phyloP scores from a whole-genome alignment of 108 stramenopile species.

The Nannochloropsis oceanica region DNA sequence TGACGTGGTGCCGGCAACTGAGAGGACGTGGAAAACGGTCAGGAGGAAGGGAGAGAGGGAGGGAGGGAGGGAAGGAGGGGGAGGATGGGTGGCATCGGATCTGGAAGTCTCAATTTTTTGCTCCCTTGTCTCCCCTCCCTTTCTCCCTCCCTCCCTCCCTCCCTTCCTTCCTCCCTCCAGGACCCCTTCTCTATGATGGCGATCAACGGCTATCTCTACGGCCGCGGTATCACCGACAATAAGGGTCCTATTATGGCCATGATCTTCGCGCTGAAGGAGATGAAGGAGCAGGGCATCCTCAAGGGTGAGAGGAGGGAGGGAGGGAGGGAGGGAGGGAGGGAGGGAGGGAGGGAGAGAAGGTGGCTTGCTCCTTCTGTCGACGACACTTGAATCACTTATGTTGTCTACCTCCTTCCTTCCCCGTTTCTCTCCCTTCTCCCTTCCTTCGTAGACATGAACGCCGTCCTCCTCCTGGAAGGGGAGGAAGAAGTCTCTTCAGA shows the following conservation, averaged over 20 bases:
- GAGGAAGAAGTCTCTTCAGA: conserved; percentile 9
- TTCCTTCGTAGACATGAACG: not conserved
- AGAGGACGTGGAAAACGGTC: not conserved
- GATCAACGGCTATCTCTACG: conserved; percentile 12
- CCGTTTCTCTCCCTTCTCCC: not conserved
- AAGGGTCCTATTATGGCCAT: conserved; percentile 17
- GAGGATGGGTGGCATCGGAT: not conserved
- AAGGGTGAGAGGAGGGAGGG: not conserved
- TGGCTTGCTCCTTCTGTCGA: not conserved
- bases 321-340: not conserved
- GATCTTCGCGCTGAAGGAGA: conserved; percentile 7
- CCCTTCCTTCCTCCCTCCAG: too few species aligned
- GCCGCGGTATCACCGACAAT: conserved; percentile 20
- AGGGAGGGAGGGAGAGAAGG: too few species aligned
- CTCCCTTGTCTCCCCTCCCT: not conserved
- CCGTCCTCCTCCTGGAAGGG: conserved; percentile 14
- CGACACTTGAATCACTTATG: not conserved
- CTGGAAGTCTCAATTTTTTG: not conserved
- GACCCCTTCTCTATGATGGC: conserved; percentile 6
- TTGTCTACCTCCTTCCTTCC: not conserved
- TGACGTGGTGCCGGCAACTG: conserved; percentile 4
- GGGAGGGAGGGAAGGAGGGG: not conserved
- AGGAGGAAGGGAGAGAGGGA: not conserved
- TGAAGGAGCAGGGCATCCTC: not conserved
- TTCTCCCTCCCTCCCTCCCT: not conserved